Percentiles rank a stretch among this genome's conserved stretches.
These are phyloP conservation scores for Mycena maculata DNA, from an alignment of 768 basidiomycete species.

Conservation along the genomic window DNA sequence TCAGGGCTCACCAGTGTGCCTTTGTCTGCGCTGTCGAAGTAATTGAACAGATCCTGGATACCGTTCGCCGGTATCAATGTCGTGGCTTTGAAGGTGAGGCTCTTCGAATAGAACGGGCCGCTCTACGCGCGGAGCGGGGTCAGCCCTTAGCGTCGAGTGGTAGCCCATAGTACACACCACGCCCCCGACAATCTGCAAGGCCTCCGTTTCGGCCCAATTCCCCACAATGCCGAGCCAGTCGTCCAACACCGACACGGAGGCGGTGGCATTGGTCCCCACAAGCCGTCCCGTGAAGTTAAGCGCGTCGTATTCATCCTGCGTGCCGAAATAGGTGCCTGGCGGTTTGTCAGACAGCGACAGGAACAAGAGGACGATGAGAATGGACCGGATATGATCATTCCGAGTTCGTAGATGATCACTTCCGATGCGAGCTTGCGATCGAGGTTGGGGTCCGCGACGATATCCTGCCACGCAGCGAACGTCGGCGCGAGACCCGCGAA, in stretches of 20 bases:
- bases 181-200: conserved; percentile 25
- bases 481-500: conserved; percentile 21
- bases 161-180: conserved; percentile 20
- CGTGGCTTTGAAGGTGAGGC: conserved; percentile 30
- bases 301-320: conserved; percentile 31
- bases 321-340: conserved; percentile 32
- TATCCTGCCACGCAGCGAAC: conserved; percentile 29
- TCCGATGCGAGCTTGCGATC: conserved; percentile 33
- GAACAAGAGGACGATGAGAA: neutral
- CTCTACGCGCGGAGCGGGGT: neutral
- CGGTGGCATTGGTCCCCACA: conserved; percentile 5
- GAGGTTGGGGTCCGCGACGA: conserved; percentile 31
- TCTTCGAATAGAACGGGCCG: conserved; percentile 35
- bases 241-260: conserved; percentile 23
- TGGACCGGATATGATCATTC: conserved; percentile 35
- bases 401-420: conserved; percentile 26
- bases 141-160: too few species aligned
- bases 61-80: conserved; percentile 26
- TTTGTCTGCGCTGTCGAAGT: conserved; percentile 31
- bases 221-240: conserved; percentile 31
- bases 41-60: conserved; percentile 27
- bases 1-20: conserved; percentile 26
- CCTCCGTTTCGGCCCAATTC: conserved; percentile 34
- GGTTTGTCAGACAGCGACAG: neutral
- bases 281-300: conserved; percentile 29